Base-by-base conservation (phyloP, 345 rosid species). In the Hibiscus mutabilis region DNA sequence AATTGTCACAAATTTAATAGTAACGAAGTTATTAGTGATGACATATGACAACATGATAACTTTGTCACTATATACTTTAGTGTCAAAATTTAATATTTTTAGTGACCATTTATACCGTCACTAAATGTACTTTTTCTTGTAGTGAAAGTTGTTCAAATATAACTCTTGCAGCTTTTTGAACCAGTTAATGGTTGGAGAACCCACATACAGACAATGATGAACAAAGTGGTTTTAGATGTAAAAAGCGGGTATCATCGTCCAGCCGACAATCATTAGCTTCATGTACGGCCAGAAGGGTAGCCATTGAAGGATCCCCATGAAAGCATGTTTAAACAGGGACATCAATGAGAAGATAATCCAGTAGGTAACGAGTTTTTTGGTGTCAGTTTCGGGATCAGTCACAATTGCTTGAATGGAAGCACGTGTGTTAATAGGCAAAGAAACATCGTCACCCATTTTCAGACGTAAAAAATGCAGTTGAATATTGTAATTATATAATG, bases 351-450 rank as follows among this genome's bases (percentile, higher is more conserved):
- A 75, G 51, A 75, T 37, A 33, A 82, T 59, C 81, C 85, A 82
- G 58, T 82, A 77, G 21, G 78, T 40, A 15, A 82, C 71, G 66
- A 82, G 24, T 52, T 79, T 82, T 74, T 22, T 70, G 58, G 52
- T 53, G 21, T 77, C 78, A 13, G 76, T 35, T n/a, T 18, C 73
- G 0, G 81, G 75, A 68, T 79, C 68, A 31, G 68, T 66, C 78
- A 79, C 83, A 9, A 79, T 73, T 46, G 85, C 83, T 47, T 29
- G 69, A 73, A 77, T 73, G 1, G 85, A 82, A 63, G 78, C 81
- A 70, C 22, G 66, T 60, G 81, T 82, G 77, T 60, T 3, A 56
- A 44, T 16, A 60, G 21, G 21, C 19, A 64, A 47, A 16, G n/a
- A 42, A 33, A 25, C 72, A 56, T 46, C 16, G 60, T 44, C 73